These are phyloP conservation scores for Grosmannia penicillata DNA, from an alignment of 2,329 filamentous ascomycete genomes.

Conservation along the genomic window DNA sequence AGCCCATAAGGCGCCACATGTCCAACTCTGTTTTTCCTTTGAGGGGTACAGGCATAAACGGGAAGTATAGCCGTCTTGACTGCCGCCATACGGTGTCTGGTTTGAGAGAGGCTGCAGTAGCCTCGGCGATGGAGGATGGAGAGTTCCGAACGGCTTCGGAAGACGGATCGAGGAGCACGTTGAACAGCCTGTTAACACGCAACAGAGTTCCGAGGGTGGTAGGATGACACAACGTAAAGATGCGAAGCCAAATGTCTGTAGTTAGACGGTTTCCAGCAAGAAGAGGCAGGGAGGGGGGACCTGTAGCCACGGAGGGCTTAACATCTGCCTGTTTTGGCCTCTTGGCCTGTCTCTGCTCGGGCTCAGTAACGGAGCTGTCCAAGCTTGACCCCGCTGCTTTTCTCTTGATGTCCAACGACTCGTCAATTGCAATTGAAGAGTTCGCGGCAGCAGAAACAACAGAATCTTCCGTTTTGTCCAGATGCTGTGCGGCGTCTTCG, in stretches of 20 bases:
- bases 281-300: too few species aligned
- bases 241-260: conserved; percentile 52
- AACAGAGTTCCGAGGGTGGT: conserved; percentile 49
- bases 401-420: too few species aligned
- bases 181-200: conserved; percentile 52
- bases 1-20: conserved; percentile 61
- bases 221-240: conserved; percentile 54
- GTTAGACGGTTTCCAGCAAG: too few species aligned
- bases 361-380: too few species aligned
- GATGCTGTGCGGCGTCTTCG: too few species aligned
- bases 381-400: too few species aligned
- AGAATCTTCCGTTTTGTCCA: not conserved
- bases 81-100: conserved; percentile 57
- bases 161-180: conserved; percentile 38
- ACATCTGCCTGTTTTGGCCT: conserved; percentile 15
- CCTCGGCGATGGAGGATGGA: conserved; percentile 5
- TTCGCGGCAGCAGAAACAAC: not conserved
- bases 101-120: conserved; percentile 23
- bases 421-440: too few species aligned
- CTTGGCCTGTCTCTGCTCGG: conserved; percentile 12
- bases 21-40: conserved; percentile 50
- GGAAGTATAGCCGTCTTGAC: conserved; percentile 50
- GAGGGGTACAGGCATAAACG: conserved; percentile 55
- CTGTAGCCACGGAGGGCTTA: conserved; percentile 4
- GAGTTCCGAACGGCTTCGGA: conserved; percentile 16